Conservation (phyloP, 2,329 filamentous ascomycete genomes). For the Gaeumannomyces sp. region DNA sequence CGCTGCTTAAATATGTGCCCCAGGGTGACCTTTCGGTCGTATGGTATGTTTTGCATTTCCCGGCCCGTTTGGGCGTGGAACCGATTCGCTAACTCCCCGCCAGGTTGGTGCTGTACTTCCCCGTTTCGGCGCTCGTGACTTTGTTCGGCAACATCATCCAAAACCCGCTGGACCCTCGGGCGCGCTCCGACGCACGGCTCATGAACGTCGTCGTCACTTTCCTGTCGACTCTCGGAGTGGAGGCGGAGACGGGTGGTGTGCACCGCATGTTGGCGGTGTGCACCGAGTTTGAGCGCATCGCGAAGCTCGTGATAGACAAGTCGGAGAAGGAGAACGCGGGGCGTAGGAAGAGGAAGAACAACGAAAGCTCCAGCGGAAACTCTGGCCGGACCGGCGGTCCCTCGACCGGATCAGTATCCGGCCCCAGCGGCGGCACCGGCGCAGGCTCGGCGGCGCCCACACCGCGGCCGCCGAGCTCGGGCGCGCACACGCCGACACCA, state of each 20-base stretch:
- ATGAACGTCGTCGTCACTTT: conserved; percentile 95
- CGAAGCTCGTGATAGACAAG: conserved; percentile 83
- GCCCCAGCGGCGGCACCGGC: background rate
- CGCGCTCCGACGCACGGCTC: conserved; percentile 79
- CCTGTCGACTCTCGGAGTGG: conserved; percentile 78
- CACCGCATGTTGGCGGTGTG: conserved; percentile 92
- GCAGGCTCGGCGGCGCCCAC: conserved; percentile 18
- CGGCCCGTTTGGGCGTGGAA: background rate
- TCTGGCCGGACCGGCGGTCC: background rate
- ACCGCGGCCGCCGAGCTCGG: conserved; percentile 23
- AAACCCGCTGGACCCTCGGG: conserved; percentile 83
- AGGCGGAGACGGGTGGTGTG: conserved; percentile 84
- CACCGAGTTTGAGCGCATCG: conserved; percentile 94
- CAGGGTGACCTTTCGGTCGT: conserved; percentile 93
- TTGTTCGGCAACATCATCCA: conserved; percentile 95
- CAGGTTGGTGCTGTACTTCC: conserved; percentile 91
- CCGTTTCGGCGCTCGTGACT: conserved; percentile 89
- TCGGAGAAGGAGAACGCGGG: conserved; percentile 77
- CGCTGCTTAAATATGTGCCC: conserved; percentile 90
- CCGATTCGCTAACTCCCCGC: background rate
- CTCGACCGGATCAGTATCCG: background rate
- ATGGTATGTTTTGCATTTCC: conserved; percentile 57
- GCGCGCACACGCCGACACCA: conserved; percentile 23
- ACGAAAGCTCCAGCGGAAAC: conserved; percentile 33
- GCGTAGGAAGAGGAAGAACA: conserved; percentile 77